Conservation (phyloP, 768 basidiomycete genomes). For the Daedaleopsis nitida region DNA sequence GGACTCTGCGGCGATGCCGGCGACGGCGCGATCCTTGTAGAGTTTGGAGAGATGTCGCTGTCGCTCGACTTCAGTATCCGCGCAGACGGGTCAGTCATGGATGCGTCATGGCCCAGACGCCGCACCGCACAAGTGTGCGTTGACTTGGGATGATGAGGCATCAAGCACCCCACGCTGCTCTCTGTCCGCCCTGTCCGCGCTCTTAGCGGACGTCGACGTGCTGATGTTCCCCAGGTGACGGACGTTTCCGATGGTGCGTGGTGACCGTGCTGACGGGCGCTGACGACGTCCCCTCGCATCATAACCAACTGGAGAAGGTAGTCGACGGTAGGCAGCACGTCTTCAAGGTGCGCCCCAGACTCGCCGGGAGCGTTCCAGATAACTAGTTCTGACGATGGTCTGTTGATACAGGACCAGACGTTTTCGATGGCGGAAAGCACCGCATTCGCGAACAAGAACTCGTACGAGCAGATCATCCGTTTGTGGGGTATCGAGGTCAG, state of each 20-base stretch:
- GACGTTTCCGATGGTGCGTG: conserved; percentile 61
- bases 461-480: no score
- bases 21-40: conserved; percentile 62
- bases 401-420: conserved; percentile 48
- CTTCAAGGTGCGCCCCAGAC: conserved; percentile 44
- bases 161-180: conserved; percentile 39
- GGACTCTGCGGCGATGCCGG: conserved; percentile 67
- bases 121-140: conserved; percentile 45
- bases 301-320: conserved; percentile 44
- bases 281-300: background rate
- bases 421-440: conserved; percentile 58
- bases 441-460: conserved; percentile 42
- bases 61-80: conserved; percentile 53
- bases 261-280: conserved; percentile 56
- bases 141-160: conserved; percentile 47
- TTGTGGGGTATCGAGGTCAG: no score
- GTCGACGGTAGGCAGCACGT: conserved; percentile 56
- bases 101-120: background rate
- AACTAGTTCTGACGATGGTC: background rate
- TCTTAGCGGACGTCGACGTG: conserved; percentile 40
- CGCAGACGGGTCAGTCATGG: conserved; percentile 32
- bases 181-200: no score
- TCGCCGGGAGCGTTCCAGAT: background rate
- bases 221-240: conserved; percentile 52
- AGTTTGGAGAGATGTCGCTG: conserved; percentile 63